These are phyloP conservation scores for Coffea humblotiana DNA, from an alignment of 305 asterid species.

Conservation along the genomic window DNA sequence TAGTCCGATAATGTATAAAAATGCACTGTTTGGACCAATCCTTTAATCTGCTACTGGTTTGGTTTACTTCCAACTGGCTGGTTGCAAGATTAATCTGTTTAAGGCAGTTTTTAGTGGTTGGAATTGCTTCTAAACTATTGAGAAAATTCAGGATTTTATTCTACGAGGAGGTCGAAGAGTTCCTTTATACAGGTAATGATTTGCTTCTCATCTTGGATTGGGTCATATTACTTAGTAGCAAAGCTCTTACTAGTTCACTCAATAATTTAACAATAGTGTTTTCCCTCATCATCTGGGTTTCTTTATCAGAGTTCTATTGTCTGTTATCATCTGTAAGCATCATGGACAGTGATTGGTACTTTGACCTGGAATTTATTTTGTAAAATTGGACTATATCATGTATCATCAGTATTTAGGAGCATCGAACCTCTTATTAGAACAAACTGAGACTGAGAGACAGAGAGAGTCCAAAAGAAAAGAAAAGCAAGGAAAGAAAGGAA, in stretches of 20 bases:
- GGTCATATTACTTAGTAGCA: background rate
- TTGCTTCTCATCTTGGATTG: constrained; percentile 9
- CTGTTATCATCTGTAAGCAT: too few species aligned
- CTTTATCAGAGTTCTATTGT: background rate
- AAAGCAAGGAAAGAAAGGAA: too few species aligned
- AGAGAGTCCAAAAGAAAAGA: too few species aligned
- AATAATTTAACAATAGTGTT: background rate
- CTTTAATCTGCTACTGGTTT: background rate
- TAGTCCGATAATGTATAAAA: background rate
- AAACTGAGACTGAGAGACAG: too few species aligned
- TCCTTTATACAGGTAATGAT: constrained; percentile 81
- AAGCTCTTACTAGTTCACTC: background rate
- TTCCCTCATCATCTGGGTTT: background rate
- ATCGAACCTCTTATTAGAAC: too few species aligned
- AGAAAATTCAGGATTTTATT: constrained; percentile 67
- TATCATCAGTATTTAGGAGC: background rate
- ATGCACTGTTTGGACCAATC: background rate
- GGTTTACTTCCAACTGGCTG: background rate
- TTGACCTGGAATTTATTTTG: background rate
- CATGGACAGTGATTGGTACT: background rate
- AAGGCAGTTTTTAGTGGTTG: background rate
- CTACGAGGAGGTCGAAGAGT: constrained; percentile 78
- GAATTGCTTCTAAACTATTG: constrained; percentile 17
- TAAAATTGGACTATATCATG: background rate
- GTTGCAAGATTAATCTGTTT: background rate